Base-by-base conservation (phyloP, 2,329 filamentous ascomycete genomes). In the Apiospora hydei region DNA sequence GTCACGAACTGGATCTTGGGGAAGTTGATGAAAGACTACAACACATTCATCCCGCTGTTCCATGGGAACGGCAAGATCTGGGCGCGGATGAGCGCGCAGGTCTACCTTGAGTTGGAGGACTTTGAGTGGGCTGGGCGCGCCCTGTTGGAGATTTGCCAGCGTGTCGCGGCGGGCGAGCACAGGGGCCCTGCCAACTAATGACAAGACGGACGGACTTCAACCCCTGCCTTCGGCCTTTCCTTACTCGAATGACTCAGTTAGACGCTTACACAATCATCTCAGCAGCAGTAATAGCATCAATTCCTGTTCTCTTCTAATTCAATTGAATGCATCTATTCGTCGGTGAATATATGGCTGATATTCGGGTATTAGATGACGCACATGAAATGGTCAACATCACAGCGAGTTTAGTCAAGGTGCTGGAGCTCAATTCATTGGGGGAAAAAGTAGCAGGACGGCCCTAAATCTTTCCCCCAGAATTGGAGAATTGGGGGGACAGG, bases 21-120 rank as follows among this genome's bases (percentile, higher is more conserved):
- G 11, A 84, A 88, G 0, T 83, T 86, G 21, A 87, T 94, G 73
- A 78, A 86, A 69, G 80, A 82, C 64, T 89, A 90, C 80, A 86
- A 91, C 71, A 96, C 94, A 0, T 96, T 94, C 77, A 82, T 96
- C 69, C 86, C 91, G 0, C 78, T 93, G 3, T 90, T 90, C 72
- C 81, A 87, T 11, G 90, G 95, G 75, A 86, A 83, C 0, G 88
- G 87, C 0, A 85, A 86, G 70, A 88, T 91, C 80, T 98, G 93
- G 93, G 85, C 88, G 0, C 85, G 96, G 68, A 78, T 97, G 67
- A 95, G 93, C 79, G 94, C 89, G 18, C 95, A 98, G 85, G 88
- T 96, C 0, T 98, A 96, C 80, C 82, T 98, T n/a, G 94, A 94
- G 38, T 80, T 92, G 75, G 86, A 86, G 16, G 95, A 98, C 81